Base-by-base conservation (phyloP, 371 early-diverging fungal genomes). In the Rhizopus stolonifer region DNA sequence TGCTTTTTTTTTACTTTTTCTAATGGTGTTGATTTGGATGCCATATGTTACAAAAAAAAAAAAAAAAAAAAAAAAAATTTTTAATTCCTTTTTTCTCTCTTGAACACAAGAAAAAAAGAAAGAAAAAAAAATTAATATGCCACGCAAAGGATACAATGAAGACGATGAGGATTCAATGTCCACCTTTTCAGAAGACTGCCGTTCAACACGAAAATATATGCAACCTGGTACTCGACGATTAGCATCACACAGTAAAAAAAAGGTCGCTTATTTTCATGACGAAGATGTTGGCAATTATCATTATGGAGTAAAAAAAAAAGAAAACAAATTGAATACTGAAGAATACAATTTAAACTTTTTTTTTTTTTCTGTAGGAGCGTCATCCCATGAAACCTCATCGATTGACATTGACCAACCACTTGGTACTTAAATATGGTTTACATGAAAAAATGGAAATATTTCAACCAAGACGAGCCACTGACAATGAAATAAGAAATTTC, bases 321-420 rank as follows among this genome's bases (percentile, higher is more conserved):
- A 33, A 22, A 52, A 24, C n/a, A n/a, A n/a, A n/a, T n/a, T n/a
- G n/a, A n/a, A n/a, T n/a, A n/a, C n/a, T n/a, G n/a, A n/a, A n/a
- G n/a, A n/a, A n/a, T n/a, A n/a, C n/a, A n/a, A n/a, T n/a, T 4
- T 29, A 10, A 29, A 29, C 31, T 29, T 4, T 29, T 18, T 50
- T 24, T 32, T 42, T 38, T 25, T 29, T 47, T 49, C 15, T 34
- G 47, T 62, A 86, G 85, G 83, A 84, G 61, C 74, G 80, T 23
- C 98, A 98, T 73, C 98, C 98, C 1, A 98, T 98, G 98, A 98
- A 98, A 60, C 98, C 98, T 1, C 93, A 93, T 64, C 86, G 98
- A 49, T 76, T 96, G 34, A 86, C 91, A 9, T 65, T 96, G 34
- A 95, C 97, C 5, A 93, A 95, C 64, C 89, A 94, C 50, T 70